Base-by-base conservation (phyloP, 2,329 filamentous ascomycete species). In the Chrysosporium queenslandicum region DNA sequence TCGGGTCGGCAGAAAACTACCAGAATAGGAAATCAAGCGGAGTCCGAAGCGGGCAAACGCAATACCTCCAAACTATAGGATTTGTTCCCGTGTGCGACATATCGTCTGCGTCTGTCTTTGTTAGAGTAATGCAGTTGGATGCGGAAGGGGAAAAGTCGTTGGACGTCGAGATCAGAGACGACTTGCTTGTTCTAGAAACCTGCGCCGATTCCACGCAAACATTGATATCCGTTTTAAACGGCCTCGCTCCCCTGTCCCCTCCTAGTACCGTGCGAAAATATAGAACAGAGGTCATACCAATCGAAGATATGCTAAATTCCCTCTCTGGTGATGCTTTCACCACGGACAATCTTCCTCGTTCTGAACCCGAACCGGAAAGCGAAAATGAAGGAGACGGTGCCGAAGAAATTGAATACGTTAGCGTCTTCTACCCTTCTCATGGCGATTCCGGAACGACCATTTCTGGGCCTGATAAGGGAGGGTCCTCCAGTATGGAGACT, bases 121-220 rank as follows among this genome's bases (percentile, higher is more conserved):
- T 92, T 2, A 78, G 80, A 43, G 73, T 90, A 11, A 70, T 74
- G 20, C 73, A 76, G 8, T 73, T 77, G 37, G 74, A 74, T 2
- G 72, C 73, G 1, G 77, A 82, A 32, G 79, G 76, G 0, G 76
- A 81, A 27, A 85, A 83, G 57, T 78, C 81, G 37, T 68, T 96
- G 12, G 84, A 92, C 59, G 76, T 96, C 1, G 87, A 94, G 57
- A 72, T 97, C 43, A 81, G 81, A 55, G 90, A 95, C 62, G 85
- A 94, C 58, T 76, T 98, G 1, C 75, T 98, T 50, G 83, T 98
- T 30, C 72, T 98, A 5, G 92, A 98, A 68, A 94, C 90, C 0
- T 98, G 94, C 62, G 92, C 92, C 27, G 92, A 98, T 68, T 98
- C 92, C 1, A 97, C 89, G 0, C 89, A 96, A 66, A 98, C 92